Percentiles rank a stretch among this genome's conserved stretches.
These are phyloP conservation scores for Phytophthora quininea DNA, from an alignment of 352 stramenopile genomes.

Conservation along the genomic window DNA sequence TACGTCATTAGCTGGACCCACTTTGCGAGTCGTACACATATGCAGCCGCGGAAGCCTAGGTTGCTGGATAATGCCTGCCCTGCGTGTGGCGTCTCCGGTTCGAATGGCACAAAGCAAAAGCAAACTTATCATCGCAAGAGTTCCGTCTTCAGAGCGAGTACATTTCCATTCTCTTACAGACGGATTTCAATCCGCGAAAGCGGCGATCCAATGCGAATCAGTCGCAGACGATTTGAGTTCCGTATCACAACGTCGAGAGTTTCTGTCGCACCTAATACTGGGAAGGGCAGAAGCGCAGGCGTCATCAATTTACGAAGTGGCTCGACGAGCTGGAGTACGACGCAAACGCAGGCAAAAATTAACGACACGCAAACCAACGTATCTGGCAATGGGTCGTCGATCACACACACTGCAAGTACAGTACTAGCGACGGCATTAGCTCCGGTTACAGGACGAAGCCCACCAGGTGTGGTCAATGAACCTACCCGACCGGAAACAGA, in stretches of 20 bases:
- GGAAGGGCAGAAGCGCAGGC: constrained; percentile 40
- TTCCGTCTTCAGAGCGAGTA: constrained; percentile 11
- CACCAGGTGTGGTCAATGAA: constrained; percentile 6
- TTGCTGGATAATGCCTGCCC: constrained; percentile 51
- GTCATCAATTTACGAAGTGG: constrained; percentile 40
- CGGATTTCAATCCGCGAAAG: constrained; percentile 30
- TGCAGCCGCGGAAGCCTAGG: constrained; percentile 59
- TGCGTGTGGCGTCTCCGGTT: constrained; percentile 10
- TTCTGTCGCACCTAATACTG: constrained; percentile 55
- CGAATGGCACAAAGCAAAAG: constrained; percentile 7
- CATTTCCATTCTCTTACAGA: constrained; percentile 36
- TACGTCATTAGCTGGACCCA: constrained; percentile 2
- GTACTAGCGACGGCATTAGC: constrained; percentile 38
- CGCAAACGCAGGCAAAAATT: constrained; percentile 28
- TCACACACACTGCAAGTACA: constrained; percentile 23
- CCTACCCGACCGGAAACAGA: constrained; percentile 5
- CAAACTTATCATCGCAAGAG: constrained; percentile 22
- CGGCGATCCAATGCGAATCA: constrained; percentile 7
- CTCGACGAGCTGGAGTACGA: constrained; percentile 33
- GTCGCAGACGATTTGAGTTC: background rate
- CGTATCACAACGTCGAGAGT: constrained; percentile 8
- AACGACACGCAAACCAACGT: constrained; percentile 13
- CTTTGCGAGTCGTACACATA: constrained; percentile 57
- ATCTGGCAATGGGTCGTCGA: constrained; percentile 23
- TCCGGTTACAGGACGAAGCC: constrained; percentile 23